Percentiles rank a stretch among this genome's conserved stretches.
Evolutionary conservation across 169 alveolate genomes (phyloP).

Genomic region (Eimeria sp.): DNA sequence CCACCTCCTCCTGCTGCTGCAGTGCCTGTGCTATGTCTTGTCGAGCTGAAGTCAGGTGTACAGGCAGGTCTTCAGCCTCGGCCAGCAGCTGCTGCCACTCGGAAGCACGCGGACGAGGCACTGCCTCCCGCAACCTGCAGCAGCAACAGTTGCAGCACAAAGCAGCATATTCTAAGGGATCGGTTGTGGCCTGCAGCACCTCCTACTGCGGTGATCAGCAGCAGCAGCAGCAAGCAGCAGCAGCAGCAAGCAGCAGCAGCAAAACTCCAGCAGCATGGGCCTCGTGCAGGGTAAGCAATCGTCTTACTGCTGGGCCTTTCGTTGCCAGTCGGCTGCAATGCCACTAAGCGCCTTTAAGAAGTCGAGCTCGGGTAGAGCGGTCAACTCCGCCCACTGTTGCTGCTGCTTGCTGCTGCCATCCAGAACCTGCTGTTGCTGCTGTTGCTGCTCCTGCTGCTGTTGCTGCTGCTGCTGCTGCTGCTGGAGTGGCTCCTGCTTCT

Average conservation of each 20-base stretch:
- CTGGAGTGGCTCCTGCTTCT: background rate
- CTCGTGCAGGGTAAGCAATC: background rate
- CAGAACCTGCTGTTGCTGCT: constrained; percentile 42
- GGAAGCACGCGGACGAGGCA: constrained; percentile 73
- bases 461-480: background rate
- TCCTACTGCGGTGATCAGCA: background rate
- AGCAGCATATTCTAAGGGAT: background rate
- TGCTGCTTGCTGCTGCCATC: constrained; percentile 51
- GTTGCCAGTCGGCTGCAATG: constrained; percentile 66
- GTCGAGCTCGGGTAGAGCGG: constrained; percentile 71
- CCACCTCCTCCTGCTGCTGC: constrained; percentile 81
- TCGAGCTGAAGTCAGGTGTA: constrained; percentile 65
- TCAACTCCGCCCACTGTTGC: constrained; percentile 61
- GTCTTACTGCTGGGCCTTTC: constrained; percentile 53
- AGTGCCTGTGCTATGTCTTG: constrained; percentile 69
- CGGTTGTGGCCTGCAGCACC: background rate
- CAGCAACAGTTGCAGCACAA: constrained; percentile 36
- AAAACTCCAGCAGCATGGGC: background rate
- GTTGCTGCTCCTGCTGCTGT: constrained; percentile 20
- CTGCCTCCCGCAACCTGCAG: constrained; percentile 72
- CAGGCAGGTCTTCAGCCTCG: constrained; percentile 82
- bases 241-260: constrained; percentile 31
- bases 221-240: constrained; percentile 43
- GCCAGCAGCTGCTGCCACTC: constrained; percentile 75
- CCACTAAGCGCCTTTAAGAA: constrained; percentile 76